A percentile compares a stretch with the other conserved stretches of the same genome.
These are phyloP conservation scores for Capillidium heterosporum DNA, from an alignment of 371 early-diverging fungal genomes.

Conservation along the genomic window DNA sequence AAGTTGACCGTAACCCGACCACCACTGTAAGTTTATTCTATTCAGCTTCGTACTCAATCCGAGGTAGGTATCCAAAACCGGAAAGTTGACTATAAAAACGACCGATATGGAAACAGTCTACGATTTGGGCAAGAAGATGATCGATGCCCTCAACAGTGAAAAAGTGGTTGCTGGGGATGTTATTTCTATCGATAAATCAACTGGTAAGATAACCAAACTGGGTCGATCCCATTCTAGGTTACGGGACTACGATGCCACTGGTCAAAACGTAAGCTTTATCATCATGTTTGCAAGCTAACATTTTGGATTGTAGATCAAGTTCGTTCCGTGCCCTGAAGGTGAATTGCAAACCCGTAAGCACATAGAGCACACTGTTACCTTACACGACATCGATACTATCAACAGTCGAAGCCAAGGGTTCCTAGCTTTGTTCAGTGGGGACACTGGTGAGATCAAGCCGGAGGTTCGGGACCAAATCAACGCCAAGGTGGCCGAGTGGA, in stretches of 20 bases:
- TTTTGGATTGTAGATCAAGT: conserved; percentile 42
- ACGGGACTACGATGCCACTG: conserved; percentile 93
- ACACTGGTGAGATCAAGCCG: conserved; percentile 93
- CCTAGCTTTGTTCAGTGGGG: conserved; percentile 88
- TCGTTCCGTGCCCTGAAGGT: conserved; percentile 98
- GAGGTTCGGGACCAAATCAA: conserved; percentile 98
- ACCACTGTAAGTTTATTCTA: conserved; percentile 41
- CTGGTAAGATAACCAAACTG: conserved; percentile 92
- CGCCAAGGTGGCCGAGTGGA: conserved; percentile 92
- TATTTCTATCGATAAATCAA: conserved; percentile 95
- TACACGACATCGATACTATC: conserved; percentile 99
- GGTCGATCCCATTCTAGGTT: conserved; percentile 89
- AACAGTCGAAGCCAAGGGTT: conserved; percentile 96
- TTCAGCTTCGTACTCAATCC: neutral
- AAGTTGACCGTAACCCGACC: conserved; percentile 82
- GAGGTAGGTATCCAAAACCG: conserved; percentile 51
- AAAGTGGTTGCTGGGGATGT: conserved; percentile 97
- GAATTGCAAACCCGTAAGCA: conserved; percentile 95
- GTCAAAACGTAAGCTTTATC: conserved; percentile 50
- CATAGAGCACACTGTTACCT: conserved; percentile 88
- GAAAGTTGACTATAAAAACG: conserved; percentile 96
- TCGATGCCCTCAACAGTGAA: conserved; percentile 89
- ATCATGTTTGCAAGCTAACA: neutral
- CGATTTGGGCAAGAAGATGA: conserved; percentile 97
- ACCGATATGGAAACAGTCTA: conserved; percentile 99